phyloP scores from a whole-genome alignment of 202 grass and related monocot genomes.

The Bolboschoenoplectus hybrid region DNA sequence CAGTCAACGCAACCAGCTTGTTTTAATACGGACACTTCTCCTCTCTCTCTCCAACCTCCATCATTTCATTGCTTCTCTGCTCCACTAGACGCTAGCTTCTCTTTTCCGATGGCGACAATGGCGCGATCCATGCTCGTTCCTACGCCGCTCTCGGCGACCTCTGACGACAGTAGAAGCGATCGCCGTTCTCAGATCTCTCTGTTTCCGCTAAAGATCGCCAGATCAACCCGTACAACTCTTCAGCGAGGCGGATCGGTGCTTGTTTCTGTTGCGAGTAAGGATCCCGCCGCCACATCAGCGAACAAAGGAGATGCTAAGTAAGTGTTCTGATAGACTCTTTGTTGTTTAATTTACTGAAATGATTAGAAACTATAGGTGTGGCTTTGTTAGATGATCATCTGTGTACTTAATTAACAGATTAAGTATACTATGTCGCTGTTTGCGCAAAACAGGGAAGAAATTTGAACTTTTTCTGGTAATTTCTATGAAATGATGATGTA shows the following conservation, averaged over 20 bases:
- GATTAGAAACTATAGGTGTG: background rate
- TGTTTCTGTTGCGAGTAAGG: constrained; percentile 40
- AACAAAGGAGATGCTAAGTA: constrained; percentile 47
- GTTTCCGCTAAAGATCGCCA: background rate
- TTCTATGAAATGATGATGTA: background rate
- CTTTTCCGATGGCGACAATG: constrained; percentile 30
- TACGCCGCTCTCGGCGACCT: background rate
- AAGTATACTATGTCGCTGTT: background rate
- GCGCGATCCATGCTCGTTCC: constrained; percentile 37
- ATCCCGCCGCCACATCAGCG: constrained; percentile 6
- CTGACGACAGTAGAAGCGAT: background rate
- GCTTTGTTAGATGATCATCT: background rate
- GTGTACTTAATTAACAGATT: background rate
- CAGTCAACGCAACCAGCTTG: background rate
- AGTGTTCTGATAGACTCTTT: background rate
- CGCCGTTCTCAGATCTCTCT: background rate
- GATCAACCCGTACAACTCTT: constrained; percentile 8
- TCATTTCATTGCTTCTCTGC: background rate
- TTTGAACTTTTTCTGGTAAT: background rate
- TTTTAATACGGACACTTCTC: too few species aligned
- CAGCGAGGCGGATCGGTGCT: constrained; percentile 11
- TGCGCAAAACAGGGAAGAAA: background rate
- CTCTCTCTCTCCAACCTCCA: background rate
- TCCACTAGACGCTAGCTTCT: background rate
- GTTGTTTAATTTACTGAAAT: background rate